phyloP scores from a whole-genome alignment of 2,329 filamentous ascomycete species.

The Paracorniculantispora psalliotae region DNA sequence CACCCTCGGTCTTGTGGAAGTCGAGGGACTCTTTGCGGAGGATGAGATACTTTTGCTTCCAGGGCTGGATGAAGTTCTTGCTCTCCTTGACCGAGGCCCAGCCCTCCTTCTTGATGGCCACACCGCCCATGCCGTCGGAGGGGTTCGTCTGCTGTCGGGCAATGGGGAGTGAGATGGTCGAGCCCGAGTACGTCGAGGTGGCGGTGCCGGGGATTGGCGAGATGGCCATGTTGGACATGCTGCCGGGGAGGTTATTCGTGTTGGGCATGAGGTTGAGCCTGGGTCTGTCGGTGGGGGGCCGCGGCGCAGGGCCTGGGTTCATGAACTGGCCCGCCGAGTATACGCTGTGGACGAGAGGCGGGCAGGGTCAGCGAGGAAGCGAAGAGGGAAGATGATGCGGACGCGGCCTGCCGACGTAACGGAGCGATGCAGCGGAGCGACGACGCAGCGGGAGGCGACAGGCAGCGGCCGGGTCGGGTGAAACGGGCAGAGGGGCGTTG shows the following conservation, averaged over 20 bases:
- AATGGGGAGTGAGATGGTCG: conserved; percentile 68
- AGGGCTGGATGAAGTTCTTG: conserved; percentile 73
- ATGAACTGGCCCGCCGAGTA: conserved; percentile 72
- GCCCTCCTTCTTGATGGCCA: conserved; percentile 74
- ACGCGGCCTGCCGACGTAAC: neutral
- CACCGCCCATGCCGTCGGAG: conserved; percentile 60
- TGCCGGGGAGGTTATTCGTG: conserved; percentile 63
- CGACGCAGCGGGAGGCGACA: neutral
- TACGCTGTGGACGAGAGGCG: conserved; percentile 24
- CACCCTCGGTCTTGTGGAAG: conserved; percentile 86
- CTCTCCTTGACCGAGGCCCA: conserved; percentile 88
- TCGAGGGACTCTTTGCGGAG: conserved; percentile 89
- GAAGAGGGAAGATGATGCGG: neutral
- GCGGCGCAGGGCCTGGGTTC: conserved; percentile 93
- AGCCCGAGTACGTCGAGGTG: conserved; percentile 64
- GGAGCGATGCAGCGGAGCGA: no score
- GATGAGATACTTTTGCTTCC: conserved; percentile 90
- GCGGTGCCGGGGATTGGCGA: conserved; percentile 63
- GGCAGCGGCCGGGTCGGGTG: neutral
- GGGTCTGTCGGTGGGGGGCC: conserved; percentile 78
- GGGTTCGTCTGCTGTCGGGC: conserved; percentile 57
- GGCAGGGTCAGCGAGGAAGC: neutral
- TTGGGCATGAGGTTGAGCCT: conserved; percentile 75
- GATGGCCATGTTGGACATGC: conserved; percentile 73
- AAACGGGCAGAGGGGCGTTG: neutral